Evolutionary conservation across 2,329 filamentous ascomycete species (phyloP), one percentile per base, ranked within the genome.

Genomic region (Epichloe uncinata): DNA sequence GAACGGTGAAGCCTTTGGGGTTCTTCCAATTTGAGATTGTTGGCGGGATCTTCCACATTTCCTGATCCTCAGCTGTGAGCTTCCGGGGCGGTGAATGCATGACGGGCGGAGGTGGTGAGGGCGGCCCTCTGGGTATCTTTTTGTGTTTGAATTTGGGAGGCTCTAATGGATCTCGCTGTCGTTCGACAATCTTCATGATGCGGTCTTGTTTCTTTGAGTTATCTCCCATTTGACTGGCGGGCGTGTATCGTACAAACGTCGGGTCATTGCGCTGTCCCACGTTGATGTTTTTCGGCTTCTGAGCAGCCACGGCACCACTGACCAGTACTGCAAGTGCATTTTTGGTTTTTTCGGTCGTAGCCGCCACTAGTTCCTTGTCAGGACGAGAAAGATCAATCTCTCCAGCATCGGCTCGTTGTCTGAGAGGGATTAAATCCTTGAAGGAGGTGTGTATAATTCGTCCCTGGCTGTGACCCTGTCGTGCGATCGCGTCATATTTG

Each of bases 11-110:
- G 60, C 93, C 93, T 71, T 97, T 97, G 1, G 91, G 87, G 66
- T 98, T 98, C 78, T 98, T 98, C 93, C 93, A 98, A 67, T 97
- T 97, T 18, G 87, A 95, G 2, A 98, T 84, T 0, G 91, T 87
- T 2, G 91, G 89, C 0, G 75, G 77, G 40, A 81, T 96, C 61
- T 84, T 89, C 93, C 93, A 98, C 52, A 87, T 87, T 66, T 97
- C 93, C 66, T 97, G 91, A 59, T 98, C 93, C 65, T 95, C 90
- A 5, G 91, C 93, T 1, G 93, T 98, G 54, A 98, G 75, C 63
- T 97, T 98, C 54, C 93, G 77, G 0, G 93, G 90, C 13, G 93
- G 93, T 3, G 88, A 95, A 66, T 95, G 90, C 81, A 98, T 87
- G 45, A 98, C 81, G 2, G 93, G 93, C 15, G 93, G 87, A 1